phyloP scores from a whole-genome alignment of 1,139 yeast species.

The Debaryomycetaceae sp. region DNA sequence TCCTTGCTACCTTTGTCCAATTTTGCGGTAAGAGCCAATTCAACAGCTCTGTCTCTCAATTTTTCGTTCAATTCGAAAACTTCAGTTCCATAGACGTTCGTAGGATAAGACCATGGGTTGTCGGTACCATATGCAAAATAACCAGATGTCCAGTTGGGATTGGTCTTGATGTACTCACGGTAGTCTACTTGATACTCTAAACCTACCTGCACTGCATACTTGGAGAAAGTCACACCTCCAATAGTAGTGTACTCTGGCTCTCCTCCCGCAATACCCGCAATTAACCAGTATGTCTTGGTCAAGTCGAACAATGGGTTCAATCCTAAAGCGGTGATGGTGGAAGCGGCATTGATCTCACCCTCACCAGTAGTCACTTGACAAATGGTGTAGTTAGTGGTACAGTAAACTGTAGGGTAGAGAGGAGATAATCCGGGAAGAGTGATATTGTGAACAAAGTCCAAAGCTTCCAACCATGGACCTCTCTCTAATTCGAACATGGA shows the following conservation, averaged over 20 bases:
- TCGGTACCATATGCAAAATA: constrained; percentile 57
- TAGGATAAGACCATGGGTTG: constrained; percentile 51
- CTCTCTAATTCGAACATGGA: constrained; percentile 58
- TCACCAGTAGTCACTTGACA: constrained; percentile 69
- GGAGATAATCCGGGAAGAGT: constrained; percentile 67
- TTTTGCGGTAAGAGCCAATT: constrained; percentile 44
- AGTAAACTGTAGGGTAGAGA: constrained; percentile 53
- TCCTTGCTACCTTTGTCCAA: constrained; percentile 45
- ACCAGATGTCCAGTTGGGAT: constrained; percentile 59
- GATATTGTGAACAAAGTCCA: constrained; percentile 49
- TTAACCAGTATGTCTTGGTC: constrained; percentile 55
- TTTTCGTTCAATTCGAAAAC: constrained; percentile 60
- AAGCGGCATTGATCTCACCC: constrained; percentile 67
- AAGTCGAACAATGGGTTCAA: constrained; percentile 57
- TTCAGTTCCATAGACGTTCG: constrained; percentile 59
- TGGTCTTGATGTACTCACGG: constrained; percentile 43
- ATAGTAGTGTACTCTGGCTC: constrained; percentile 46
- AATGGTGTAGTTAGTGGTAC: constrained; percentile 50
- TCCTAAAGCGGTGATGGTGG: constrained; percentile 53
- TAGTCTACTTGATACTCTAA: constrained; percentile 55
- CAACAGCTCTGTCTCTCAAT: constrained; percentile 57
- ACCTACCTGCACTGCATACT: constrained; percentile 61
- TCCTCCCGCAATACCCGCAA: constrained; percentile 70
- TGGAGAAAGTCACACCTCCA: constrained; percentile 62
- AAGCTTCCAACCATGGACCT: constrained; percentile 49